Evolutionary conservation across 805 yeast species (phyloP), one percentile per base, ranked within the genome.

Genomic region (Komagataella populi): DNA sequence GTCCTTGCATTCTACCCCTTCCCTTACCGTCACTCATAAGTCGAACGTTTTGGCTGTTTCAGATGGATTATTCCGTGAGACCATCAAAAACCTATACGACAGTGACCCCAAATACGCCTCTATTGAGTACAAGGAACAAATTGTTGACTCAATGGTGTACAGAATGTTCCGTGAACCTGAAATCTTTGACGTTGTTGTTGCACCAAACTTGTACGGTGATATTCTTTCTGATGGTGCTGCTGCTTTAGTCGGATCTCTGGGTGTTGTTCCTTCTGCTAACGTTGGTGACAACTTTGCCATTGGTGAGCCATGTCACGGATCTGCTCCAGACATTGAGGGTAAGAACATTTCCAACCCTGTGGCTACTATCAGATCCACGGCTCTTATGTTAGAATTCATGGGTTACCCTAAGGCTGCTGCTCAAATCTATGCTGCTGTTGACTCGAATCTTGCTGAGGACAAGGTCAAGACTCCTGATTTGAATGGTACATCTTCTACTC

Each of bases 291-390:
- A 76, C 66, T 91, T 93, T 65, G 97, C 95, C 56, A 88, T 93
- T 65, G 99, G 99, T 67, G 99, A 93, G 73, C 99, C 99, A 65
- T 90, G 97, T 66, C 99, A 93, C 71, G 99, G 99, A 55, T 87
- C 96, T 52, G 99, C 99, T 51, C 99, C 99, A 52, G 99, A 93
- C 68, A 93, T 93, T 59, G 96, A 90, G 66, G 99, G 99, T 60
- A 83, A 78, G 69, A 93, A 93, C 61, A 87, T 88, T 60, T 79
- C 96, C 50, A 91, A 91, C 78, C 99, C 99, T 57, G 83, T 93
- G 63, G 99, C 99, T 52, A 93, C 99, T 50, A 91, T 93, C 66
- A 84, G 99, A 73, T 93, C 99, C 30, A 83, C 97, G 53, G 99
- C 98, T 52, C 76, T 93, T 66, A 84, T 93, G 96, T 80, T 93